Base-by-base conservation (phyloP, 164 flowering plant genomes). In the Tetracentron sinense region DNA sequence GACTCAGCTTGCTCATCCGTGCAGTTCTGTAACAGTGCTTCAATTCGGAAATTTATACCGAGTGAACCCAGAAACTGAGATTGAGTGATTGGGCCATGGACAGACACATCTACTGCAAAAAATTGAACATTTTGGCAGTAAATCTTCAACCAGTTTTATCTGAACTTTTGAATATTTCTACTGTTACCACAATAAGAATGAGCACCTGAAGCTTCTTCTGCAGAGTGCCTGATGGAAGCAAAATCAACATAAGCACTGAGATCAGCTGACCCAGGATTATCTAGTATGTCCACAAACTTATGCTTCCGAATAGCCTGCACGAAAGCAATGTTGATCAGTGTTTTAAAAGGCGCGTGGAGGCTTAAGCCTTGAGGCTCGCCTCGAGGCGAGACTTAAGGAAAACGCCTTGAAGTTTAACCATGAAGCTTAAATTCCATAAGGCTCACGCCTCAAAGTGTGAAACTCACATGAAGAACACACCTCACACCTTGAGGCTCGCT, bases 271-370 rank as follows among this genome's bases (percentile, higher is more conserved):
- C 99, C 99, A 49, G 99, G 99, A 71, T 83, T 56, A 67, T 95
- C 97, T 19, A 95, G 79, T 68, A 95, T 80, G 73, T 85, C 68
- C 47, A 95, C 97, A 80, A 95, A n/a, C n/a, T n/a, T 82, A 59
- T 95, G 99, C 70, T 92, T 92, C 62, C 94, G 80, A 61, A 95
- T 92, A 54, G 97, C 97, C 99, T 92, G n/a, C n/a, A n/a, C n/a
- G n/a, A n/a, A n/a, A n/a, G n/a, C n/a, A n/a, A n/a, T n/a, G n/a
- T n/a, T n/a, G n/a, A n/a, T n/a, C n/a, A n/a, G n/a, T n/a, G n/a
- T n/a, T n/a, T n/a, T n/a, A n/a, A n/a, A n/a, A n/a, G n/a, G n/a
- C n/a, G n/a, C n/a, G n/a, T n/a, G n/a, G n/a, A n/a, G n/a, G n/a
- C n/a, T n/a, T n/a, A n/a, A n/a, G n/a, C n/a, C n/a, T n/a, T n/a